Evolutionary conservation across 257 asterid species (phyloP).

Genomic region (Scutellaria baicalensis): DNA sequence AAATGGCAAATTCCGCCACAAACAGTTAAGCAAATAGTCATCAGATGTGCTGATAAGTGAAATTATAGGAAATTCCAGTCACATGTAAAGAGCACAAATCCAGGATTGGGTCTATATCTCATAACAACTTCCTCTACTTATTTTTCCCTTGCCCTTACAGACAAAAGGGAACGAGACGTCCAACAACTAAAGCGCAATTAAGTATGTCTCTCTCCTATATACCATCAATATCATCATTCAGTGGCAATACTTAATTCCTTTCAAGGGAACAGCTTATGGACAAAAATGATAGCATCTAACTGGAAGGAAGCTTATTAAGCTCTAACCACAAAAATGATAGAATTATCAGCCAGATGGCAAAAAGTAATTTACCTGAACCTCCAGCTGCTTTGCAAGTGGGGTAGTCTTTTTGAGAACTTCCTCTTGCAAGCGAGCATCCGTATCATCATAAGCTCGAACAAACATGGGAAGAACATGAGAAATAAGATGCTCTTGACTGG

Average conservation of each 20-base stretch:
- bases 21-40: background rate
- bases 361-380: slow-evolving; percentile 60
- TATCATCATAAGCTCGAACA: slow-evolving; percentile 92
- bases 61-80: background rate
- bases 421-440: slow-evolving; percentile 97
- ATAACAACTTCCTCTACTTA: background rate
- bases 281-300: background rate
- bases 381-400: slow-evolving; percentile 76
- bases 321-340: background rate
- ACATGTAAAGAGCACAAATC: background rate
- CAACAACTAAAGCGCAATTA: background rate
- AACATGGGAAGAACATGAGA: slow-evolving; percentile 89
- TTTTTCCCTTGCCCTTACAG: background rate
- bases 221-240: background rate
- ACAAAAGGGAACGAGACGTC: background rate
- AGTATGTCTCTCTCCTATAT: background rate
- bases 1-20: background rate
- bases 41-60: background rate
- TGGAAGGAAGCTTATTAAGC: background rate
- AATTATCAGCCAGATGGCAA: slow-evolving; percentile 9
- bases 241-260: background rate
- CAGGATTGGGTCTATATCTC: background rate
- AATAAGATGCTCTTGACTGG: slow-evolving; percentile 78
- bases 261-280: slow-evolving; percentile 1
- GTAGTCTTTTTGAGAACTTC: slow-evolving; percentile 83